phyloP scores from a whole-genome alignment of 352 stramenopile genomes.

The Globisporangium canariense region DNA sequence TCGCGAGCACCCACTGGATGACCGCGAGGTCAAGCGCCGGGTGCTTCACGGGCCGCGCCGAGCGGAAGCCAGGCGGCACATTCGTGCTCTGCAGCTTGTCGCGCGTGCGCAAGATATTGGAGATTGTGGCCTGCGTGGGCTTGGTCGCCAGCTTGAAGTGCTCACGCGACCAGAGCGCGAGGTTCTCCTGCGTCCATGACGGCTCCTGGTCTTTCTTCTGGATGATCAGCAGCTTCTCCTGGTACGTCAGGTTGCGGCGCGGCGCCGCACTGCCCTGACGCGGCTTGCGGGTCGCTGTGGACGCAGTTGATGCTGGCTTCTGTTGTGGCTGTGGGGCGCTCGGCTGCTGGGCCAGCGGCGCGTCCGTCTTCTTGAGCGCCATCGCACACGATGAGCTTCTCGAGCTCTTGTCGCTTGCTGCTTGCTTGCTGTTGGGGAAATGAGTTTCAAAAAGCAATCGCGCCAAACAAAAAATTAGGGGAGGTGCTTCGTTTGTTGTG shows the following conservation, averaged over 20 bases:
- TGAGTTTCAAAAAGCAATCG: conserved; percentile 8
- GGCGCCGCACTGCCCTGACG: conserved; percentile 1
- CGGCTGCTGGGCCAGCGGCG: background rate
- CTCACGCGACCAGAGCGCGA: conserved; percentile 53
- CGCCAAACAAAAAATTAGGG: background rate
- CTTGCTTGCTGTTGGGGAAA: background rate
- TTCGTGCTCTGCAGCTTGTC: conserved; percentile 40
- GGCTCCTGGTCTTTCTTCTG: conserved; percentile 52
- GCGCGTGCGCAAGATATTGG: conserved; percentile 49
- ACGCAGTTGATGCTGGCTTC: background rate
- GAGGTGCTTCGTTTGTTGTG: background rate
- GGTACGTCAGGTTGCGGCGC: conserved; percentile 59
- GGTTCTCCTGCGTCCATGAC: conserved; percentile 47
- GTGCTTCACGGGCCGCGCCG: conserved; percentile 41
- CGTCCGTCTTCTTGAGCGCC: conserved; percentile 3
- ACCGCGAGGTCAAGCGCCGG: conserved; percentile 48
- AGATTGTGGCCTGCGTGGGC: conserved; percentile 67
- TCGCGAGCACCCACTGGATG: conserved; percentile 38
- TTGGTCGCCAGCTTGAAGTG: conserved; percentile 40
- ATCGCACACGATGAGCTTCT: background rate
- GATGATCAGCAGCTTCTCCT: conserved; percentile 56
- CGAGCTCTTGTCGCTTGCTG: background rate
- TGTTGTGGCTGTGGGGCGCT: background rate
- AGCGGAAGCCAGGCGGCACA: conserved; percentile 41
- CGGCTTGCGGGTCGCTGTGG: background rate